A percentile compares a stretch with the other conserved stretches of the same genome.
Conservation (phyloP, 1,284 basidiomycete genomes). For the Omphalotus olearius region DNA sequence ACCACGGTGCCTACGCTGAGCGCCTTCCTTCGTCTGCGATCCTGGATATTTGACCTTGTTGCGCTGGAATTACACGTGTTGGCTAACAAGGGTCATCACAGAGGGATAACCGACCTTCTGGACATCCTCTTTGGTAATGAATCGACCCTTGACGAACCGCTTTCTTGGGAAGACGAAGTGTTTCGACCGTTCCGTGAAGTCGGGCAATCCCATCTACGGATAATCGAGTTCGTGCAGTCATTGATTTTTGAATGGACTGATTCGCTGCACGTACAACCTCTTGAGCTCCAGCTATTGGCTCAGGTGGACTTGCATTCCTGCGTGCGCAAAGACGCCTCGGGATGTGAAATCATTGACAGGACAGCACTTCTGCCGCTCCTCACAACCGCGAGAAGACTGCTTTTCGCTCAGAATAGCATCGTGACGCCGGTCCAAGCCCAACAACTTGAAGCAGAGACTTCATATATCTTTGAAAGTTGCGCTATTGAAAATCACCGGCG, state of each 20-base stretch:
- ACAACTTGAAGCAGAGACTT: slow-evolving; percentile 65
- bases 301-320: slow-evolving; percentile 76
- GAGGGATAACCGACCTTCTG: slow-evolving; percentile 67
- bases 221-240: slow-evolving; percentile 85
- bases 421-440: slow-evolving; percentile 61
- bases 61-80: slow-evolving; percentile 90
- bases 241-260: slow-evolving; percentile 89
- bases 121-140: slow-evolving; percentile 73
- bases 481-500: slow-evolving; percentile 85
- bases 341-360: slow-evolving; percentile 82
- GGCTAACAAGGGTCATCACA: slow-evolving; percentile 71
- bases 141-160: slow-evolving; percentile 36
- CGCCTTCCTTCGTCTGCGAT: slow-evolving; percentile 79
- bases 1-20: slow-evolving; percentile 75
- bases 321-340: slow-evolving; percentile 63
- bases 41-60: slow-evolving; percentile 82
- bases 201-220: slow-evolving; percentile 77
- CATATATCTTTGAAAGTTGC: slow-evolving; percentile 78
- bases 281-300: slow-evolving; percentile 66
- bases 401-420: slow-evolving; percentile 69
- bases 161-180: slow-evolving; percentile 44
- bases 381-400: slow-evolving; percentile 49
- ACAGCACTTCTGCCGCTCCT: slow-evolving; percentile 67
- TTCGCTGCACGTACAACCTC: slow-evolving; percentile 51
- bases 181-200: slow-evolving; percentile 63